Conservation (phyloP, 208 protist species). For the Tritrichomonas musculus region DNA sequence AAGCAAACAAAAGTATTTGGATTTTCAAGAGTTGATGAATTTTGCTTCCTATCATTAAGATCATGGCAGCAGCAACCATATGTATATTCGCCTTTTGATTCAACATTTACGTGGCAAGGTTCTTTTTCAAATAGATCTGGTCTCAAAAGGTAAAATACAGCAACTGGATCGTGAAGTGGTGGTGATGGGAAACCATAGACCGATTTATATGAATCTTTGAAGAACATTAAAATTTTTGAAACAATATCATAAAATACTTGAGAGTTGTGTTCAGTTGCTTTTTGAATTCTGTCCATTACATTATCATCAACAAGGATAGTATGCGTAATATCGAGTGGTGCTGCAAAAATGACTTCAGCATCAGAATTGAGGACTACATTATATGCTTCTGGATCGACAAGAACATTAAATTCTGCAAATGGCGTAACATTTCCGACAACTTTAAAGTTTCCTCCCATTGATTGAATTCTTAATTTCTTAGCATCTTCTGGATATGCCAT, state of each 20-base stretch:
- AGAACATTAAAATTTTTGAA: not conserved
- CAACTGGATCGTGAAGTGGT: conserved; percentile 31
- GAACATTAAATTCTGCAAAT: conserved; percentile 25
- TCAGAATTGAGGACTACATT: not conserved
- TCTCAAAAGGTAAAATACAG: not conserved
- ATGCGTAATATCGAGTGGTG: conserved; percentile 26
- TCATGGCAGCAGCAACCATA: not conserved
- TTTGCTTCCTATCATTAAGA: not conserved
- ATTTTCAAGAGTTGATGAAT: not conserved
- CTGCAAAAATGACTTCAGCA: not conserved
- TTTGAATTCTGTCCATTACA: not conserved
- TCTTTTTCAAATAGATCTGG: not conserved
- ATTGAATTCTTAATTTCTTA: not conserved
- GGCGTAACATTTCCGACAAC: not conserved
- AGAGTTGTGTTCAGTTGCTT: not conserved
- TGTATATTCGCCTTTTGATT: conserved; percentile 15
- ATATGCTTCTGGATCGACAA: conserved; percentile 11
- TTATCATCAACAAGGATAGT: not conserved
- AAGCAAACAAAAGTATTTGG: not conserved
- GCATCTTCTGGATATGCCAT: not conserved
- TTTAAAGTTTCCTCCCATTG: conserved; percentile 17
- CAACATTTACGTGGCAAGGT: not conserved
- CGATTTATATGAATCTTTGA: not conserved
- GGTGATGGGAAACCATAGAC: not conserved
- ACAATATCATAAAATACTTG: not conserved